Evolutionary conservation across 805 yeast species (phyloP), one percentile per base, ranked within the genome.

Genomic region (Priceomyces fermenticarens): DNA sequence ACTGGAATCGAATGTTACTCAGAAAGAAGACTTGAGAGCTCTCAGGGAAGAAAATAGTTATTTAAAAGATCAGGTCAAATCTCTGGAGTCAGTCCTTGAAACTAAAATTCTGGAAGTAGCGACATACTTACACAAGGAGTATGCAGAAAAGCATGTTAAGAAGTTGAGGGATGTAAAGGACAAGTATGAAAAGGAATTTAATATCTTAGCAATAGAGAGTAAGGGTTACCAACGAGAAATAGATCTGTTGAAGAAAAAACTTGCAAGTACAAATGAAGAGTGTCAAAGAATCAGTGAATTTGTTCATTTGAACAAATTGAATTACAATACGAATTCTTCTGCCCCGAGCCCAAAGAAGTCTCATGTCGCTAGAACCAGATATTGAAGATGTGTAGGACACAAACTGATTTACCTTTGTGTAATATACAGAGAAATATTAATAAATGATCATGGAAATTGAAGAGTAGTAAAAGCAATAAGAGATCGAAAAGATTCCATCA

Each of bases 131-230:
- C 85, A 85, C 53, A 70, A 77, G 30, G 89, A 83, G 55, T 86
- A 86, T 54, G 78, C 88, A 2, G 80, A 83, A 37, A 86, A 87
- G 55, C 95, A 87, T 54, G 87, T 82, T 46, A 75, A 77, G 39
- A 86, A 86, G 58, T 84, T 86, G 7, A 72, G 73, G 10, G 74
- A 78, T 26, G 63, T 82, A 52, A 83, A 58, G 41, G 46, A 47
- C 16, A 52, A 48, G 29, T 61, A 49, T 40, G 62, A 58, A 30
- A 36, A 45, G 23, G 45, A 75, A 70, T 52, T 64, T 69, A 45
- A 70, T 63, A 70, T 64, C 42, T 55, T 70, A 16, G 61, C 62
- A 10, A 49, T 60, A 31, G 79, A 77, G 44, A 73, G 67, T 41
- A 72, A 70, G 27, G 68, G 68, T 16, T 55, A 74, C 36, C 64